Base-by-base conservation (phyloP, 225 moss, liverwort and hornwort species). In the Ulota crispa region DNA sequence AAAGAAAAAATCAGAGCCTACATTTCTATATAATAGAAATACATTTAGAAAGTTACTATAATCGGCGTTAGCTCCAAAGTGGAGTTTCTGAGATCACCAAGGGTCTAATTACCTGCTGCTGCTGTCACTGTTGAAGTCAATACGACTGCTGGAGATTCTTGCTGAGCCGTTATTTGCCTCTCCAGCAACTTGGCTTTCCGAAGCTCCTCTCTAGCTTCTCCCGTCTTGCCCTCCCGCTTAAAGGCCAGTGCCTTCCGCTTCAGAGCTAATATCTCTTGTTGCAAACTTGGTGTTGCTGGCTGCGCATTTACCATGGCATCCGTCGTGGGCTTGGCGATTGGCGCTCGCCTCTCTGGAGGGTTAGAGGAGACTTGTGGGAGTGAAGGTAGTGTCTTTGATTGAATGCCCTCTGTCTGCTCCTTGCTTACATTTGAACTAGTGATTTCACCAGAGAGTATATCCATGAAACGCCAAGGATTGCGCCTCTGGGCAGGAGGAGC, bases 191-290 rank as follows among this genome's bases (percentile, higher is more conserved):
- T 99, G 13, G 94, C 96, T 83, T 89, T 90, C 83, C 88, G 89
- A 75, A 99, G 91, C 82, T 94, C 94, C 56, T 99, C 96, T 74
- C 87, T 88, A 24, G 99, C 99, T 85, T 99, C 99, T 64, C 59
- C 84, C 54, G 77, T 81, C 84, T 94, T 99, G 66, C 99, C 96
- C 65, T 99, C 93, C 70, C 92, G 92, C 81, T 99, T 99, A 69
- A 96, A 83, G 72, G 87, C 78, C 73, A 99, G 54, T 63, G 99
- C 99, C 84, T 91, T 99, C 80, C 90, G 93, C 87, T 95, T 99
- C 68, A 91, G 92, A 68, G 89, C 84, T 89, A 90, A 82, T 66
- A 99, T 93, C 57, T 93, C 90, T 80, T 93, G 92, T 67, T 83
- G 87, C 76, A 91, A 60, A 82, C 67, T 83, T 75, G 61, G 65